phyloP scores from a whole-genome alignment of 2,329 filamentous ascomycete species.

The Esteya vermicola region DNA sequence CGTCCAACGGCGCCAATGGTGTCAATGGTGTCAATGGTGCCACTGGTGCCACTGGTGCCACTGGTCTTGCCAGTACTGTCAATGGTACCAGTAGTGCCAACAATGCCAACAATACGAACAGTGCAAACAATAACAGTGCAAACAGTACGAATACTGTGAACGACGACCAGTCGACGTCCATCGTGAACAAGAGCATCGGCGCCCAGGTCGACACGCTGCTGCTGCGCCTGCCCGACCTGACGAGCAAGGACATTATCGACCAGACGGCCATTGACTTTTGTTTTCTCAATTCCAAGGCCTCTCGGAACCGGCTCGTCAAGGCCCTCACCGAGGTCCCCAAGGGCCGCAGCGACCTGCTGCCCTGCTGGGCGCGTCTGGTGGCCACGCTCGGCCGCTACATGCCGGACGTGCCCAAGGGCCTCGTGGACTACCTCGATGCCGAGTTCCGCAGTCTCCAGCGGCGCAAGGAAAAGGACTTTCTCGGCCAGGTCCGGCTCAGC shows the following conservation, averaged over 20 bases:
- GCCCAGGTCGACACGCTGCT: slow-evolving; percentile 90
- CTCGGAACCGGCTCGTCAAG: slow-evolving; percentile 84
- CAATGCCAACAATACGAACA: too few relatives aligned
- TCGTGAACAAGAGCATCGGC: slow-evolving; percentile 94
- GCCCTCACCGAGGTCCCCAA: slow-evolving; percentile 90
- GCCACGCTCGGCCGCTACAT: slow-evolving; percentile 90
- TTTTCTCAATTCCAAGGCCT: slow-evolving; percentile 96
- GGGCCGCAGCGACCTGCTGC: slow-evolving; percentile 78
- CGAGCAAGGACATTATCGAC: slow-evolving; percentile 82
- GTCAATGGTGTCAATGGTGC: slow-evolving; percentile 19
- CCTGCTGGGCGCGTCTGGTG: slow-evolving; percentile 81
- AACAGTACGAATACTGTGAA: too few relatives aligned
- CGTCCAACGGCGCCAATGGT: slow-evolving; percentile 29
- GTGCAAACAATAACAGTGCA: too few relatives aligned
- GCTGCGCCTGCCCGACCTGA: slow-evolving; percentile 76
- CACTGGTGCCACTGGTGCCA: too few relatives aligned
- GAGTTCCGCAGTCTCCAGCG: slow-evolving; percentile 94
- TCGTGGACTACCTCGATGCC: slow-evolving; percentile 86
- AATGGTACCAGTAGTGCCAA: too few relatives aligned
- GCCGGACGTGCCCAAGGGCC: slow-evolving; percentile 80
- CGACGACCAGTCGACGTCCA: slow-evolving; percentile 84
- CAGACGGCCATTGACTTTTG: slow-evolving; percentile 93
- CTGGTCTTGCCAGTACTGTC: too few relatives aligned
- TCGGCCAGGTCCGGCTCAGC: slow-evolving; percentile 82
- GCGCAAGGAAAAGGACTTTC: slow-evolving; percentile 93